Evolutionary conservation across 1,284 basidiomycete genomes (phyloP).

Genomic region (Sutorius eximius): DNA sequence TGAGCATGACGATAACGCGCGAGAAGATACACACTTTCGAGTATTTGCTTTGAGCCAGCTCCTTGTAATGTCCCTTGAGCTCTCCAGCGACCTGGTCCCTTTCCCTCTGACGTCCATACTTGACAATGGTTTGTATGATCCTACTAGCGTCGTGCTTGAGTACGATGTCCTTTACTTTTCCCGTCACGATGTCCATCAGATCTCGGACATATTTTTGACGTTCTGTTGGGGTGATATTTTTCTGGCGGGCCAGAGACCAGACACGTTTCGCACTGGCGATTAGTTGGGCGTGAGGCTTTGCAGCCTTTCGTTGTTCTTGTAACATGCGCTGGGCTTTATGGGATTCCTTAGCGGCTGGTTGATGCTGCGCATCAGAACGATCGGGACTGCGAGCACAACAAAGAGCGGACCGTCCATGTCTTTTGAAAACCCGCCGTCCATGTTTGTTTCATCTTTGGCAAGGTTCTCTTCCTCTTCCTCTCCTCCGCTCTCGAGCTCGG

Average conservation of each 20-base stretch:
- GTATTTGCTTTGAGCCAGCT: conserved; percentile 82
- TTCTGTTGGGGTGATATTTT: conserved; percentile 69
- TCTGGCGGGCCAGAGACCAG: conserved; percentile 81
- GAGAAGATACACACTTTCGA: conserved; percentile 62
- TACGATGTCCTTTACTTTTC: conserved; percentile 79
- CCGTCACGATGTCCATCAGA: conserved; percentile 73
- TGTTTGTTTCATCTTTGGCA: conserved; percentile 19
- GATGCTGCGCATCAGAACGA: conserved; percentile 7
- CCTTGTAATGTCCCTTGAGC: conserved; percentile 75
- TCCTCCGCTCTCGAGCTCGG: conserved; percentile 29
- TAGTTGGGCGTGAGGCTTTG: conserved; percentile 76
- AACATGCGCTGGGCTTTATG: conserved; percentile 67
- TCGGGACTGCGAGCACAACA: neutral
- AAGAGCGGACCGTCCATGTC: conserved; percentile 53
- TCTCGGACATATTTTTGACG: conserved; percentile 70
- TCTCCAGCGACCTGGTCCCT: conserved; percentile 78
- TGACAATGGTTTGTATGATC: conserved; percentile 84
- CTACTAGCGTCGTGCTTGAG: conserved; percentile 89
- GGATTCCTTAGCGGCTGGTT: conserved; percentile 58
- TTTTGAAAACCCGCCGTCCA: conserved; percentile 35
- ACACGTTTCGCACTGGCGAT: conserved; percentile 73
- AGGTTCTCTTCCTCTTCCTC: conserved; percentile 19
- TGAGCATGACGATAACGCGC: neutral
- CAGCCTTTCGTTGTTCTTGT: conserved; percentile 64
- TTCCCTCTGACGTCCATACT: conserved; percentile 77